Base-by-base conservation (phyloP, 768 basidiomycete species). In the Termitomyces sp. region DNA sequence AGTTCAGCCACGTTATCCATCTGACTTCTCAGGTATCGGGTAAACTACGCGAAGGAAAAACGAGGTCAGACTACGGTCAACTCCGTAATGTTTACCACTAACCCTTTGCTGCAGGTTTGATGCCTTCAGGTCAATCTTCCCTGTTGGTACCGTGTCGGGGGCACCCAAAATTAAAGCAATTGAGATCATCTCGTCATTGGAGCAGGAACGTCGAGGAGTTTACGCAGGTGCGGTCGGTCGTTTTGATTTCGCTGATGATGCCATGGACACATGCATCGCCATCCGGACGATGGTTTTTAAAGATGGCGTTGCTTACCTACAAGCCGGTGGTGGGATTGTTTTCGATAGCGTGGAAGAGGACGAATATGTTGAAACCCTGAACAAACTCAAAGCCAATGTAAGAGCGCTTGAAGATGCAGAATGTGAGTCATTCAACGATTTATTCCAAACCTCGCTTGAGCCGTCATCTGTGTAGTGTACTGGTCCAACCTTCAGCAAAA, bases 141-240 rank as follows among this genome's bases (percentile, higher is more conserved):
- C 97, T 1, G 95, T 96, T 17, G 97, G 97, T 0, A 99, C 97
- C 2, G 97, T 99, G 25, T 98, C 96, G 1, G 97, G 97, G 23
- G 97, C 97, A 32, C 97, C 97, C 2, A 99, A 99, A 74, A 95
- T 99, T 72, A 97, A 96, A 69, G 97, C 97, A 0, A 92, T 99
- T 60, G 93, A 99, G 70, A 85, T 99, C 41, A 76, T 99, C 28
- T 86, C 86, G 5, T 84, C 83, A 19, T 73, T 98, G 48, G 97
- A 98, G 68, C 80, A 86, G 64, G 92, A 98, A 70, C 83, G 85
- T 25, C 83, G 97, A 37, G 95, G 95, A 25, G 88, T 98, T 16
- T 99, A 99, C 63, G 97, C 94, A 7, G 97, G 97, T 30, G 97
- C 93, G 2, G 94, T 98, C 16, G 97, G 97, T n/a, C 86, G 94